Evolutionary conservation across 2,329 filamentous ascomycete genomes (phyloP).

Genomic region (Arachnomyces sp.): DNA sequence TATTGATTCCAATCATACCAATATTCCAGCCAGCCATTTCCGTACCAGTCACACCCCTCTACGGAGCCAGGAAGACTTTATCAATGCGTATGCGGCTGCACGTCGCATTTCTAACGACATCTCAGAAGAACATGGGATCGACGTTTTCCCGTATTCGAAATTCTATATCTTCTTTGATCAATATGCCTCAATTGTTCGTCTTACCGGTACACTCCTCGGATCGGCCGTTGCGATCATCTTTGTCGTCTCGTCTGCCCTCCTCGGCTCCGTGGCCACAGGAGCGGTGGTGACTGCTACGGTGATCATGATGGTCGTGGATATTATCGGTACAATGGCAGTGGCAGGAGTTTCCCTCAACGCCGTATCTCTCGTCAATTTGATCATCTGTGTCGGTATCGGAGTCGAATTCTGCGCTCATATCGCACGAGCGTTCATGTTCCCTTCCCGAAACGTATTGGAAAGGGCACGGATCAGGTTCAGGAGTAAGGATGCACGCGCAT

Average conservation of each 20-base stretch:
- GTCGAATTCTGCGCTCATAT: constrained; percentile 98
- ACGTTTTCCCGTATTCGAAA: constrained; percentile 93
- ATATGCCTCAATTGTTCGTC: constrained; percentile 73
- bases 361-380: constrained; percentile 87
- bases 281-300: constrained; percentile 79
- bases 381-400: constrained; percentile 93
- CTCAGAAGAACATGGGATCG: constrained; percentile 60
- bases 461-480: constrained; percentile 69
- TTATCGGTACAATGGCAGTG: constrained; percentile 89
- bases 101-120: constrained; percentile 79
- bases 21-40: constrained; percentile 80
- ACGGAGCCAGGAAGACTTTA: constrained; percentile 84
- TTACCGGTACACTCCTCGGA: constrained; percentile 72
- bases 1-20: constrained; percentile 59
- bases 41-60: constrained; percentile 82
- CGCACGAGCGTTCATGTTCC: constrained; percentile 92
- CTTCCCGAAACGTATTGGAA: constrained; percentile 73
- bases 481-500: constrained; percentile 75
- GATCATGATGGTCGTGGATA: constrained; percentile 86
- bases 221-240: constrained; percentile 83
- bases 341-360: constrained; percentile 87
- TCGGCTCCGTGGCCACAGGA: constrained; percentile 77
- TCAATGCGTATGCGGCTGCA: constrained; percentile 79
- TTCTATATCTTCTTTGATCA: constrained; percentile 99
- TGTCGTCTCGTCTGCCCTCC: constrained; percentile 65